Conservation (phyloP, 441 rosid species). For the Corymbia citriodora region DNA sequence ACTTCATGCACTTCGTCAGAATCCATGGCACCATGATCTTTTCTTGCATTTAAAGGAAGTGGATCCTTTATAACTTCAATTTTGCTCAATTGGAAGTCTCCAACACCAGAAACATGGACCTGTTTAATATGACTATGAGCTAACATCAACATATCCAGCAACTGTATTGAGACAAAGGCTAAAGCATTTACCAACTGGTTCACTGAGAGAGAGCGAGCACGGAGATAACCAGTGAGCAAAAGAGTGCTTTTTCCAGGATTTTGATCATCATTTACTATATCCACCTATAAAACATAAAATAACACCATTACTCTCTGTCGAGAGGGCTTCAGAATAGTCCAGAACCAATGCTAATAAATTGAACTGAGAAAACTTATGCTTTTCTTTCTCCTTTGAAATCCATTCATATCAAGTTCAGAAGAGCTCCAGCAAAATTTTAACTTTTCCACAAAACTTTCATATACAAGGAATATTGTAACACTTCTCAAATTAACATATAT, state of each 20-base stretch:
- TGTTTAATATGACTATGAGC: constrained; percentile 18
- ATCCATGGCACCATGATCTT: constrained; percentile 65
- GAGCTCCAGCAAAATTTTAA: background rate
- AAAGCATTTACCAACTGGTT: constrained; percentile 75
- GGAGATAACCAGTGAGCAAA: constrained; percentile 70
- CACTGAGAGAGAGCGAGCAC: constrained; percentile 68
- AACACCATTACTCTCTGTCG: background rate
- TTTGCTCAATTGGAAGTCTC: constrained; percentile 82
- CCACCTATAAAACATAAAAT: constrained; percentile 31
- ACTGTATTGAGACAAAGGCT: constrained; percentile 4
- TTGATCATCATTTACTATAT: constrained; percentile 38
- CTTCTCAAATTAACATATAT: background rate
- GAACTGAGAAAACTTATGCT: background rate
- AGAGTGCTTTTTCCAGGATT: constrained; percentile 58
- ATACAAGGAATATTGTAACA: background rate
- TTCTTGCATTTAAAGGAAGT: constrained; percentile 58
- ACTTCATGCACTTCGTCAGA: constrained; percentile 44
- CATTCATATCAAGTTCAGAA: background rate
- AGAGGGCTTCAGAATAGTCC: background rate
- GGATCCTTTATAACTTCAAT: constrained; percentile 83
- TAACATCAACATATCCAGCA: constrained; percentile 5
- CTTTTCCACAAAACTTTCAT: background rate
- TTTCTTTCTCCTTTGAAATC: background rate
- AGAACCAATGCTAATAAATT: background rate
- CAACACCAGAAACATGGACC: constrained; percentile 93